Percentiles rank a stretch among this genome's conserved stretches.
phyloP scores from a whole-genome alignment of 257 asterid species.

The Paulownia fortunei region DNA sequence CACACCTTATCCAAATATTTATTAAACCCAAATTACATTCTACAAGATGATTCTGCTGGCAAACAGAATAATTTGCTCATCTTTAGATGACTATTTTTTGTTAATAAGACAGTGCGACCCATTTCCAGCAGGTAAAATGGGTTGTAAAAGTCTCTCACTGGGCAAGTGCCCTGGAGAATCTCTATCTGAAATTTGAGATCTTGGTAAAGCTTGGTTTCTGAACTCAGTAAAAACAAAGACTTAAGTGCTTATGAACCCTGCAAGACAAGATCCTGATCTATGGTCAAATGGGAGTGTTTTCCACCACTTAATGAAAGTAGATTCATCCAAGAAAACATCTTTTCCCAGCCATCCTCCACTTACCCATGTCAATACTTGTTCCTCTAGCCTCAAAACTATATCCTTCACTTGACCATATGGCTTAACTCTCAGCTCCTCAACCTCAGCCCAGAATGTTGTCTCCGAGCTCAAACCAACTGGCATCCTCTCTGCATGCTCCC shows the following conservation, averaged over 20 bases:
- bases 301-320: slow-evolving; percentile 91
- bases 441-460: slow-evolving; percentile 86
- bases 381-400: slow-evolving; percentile 55
- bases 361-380: slow-evolving; percentile 50
- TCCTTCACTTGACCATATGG: slow-evolving; percentile 49
- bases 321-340: slow-evolving; percentile 70
- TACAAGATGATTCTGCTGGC: background rate
- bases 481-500: slow-evolving; percentile 71
- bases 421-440: slow-evolving; percentile 75
- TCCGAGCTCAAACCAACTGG: slow-evolving; percentile 50
- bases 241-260: slow-evolving; percentile 36
- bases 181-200: no score
- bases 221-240: background rate
- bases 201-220: no score
- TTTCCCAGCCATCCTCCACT: slow-evolving; percentile 42
- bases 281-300: slow-evolving; percentile 64
- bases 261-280: slow-evolving; percentile 49
- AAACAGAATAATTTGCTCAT: background rate
- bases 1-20: no score
- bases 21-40: background rate
- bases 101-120: background rate
- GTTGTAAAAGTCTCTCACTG: background rate
- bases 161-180: background rate
- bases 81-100: background rate
- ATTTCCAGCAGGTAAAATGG: background rate